Conservation (phyloP, 179 eudicot species). For the Beta macrorhiza region DNA sequence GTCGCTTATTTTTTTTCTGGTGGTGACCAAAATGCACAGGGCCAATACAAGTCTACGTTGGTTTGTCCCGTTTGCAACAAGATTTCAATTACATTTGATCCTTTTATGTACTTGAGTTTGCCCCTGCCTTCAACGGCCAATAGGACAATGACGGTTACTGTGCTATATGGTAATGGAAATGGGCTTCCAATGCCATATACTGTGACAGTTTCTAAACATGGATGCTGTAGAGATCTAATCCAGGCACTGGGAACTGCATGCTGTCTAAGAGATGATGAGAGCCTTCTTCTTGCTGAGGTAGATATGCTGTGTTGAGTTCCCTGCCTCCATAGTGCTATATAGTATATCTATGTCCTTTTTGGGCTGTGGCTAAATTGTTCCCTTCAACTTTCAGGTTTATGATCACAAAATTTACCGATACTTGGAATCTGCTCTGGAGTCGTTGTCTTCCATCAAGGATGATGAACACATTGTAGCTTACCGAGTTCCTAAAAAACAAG, state of each 20-base stretch:
- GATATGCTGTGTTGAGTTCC: conserved; percentile 6
- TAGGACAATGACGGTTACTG: conserved; percentile 77
- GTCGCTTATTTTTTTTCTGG: conserved; percentile 23
- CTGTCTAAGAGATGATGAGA: conserved; percentile 71
- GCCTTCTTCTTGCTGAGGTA: conserved; percentile 95
- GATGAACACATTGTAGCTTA: conserved; percentile 88
- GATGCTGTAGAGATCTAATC: conserved; percentile 71
- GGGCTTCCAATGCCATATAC: conserved; percentile 85
- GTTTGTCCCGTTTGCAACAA: conserved; percentile 88
- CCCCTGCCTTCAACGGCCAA: conserved; percentile 87
- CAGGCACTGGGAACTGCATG: conserved; percentile 68
- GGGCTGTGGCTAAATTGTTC: conserved; percentile 16
- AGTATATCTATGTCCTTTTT: not conserved
- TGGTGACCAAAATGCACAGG: conserved; percentile 49
- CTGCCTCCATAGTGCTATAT: not conserved
- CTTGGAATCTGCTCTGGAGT: conserved; percentile 60
- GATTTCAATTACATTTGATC: conserved; percentile 90
- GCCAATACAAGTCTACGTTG: conserved; percentile 95
- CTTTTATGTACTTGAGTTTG: conserved; percentile 95
- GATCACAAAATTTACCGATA: conserved; percentile 61
- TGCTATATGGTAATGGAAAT: conserved; percentile 78
- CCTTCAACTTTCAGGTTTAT: conserved; percentile 57
- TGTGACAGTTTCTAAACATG: conserved; percentile 74
- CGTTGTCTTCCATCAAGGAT: conserved; percentile 69
- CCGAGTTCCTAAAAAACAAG: conserved; percentile 57